Conservation (phyloP, 2,329 filamentous ascomycete species). For the Lecanicillium sp. region DNA sequence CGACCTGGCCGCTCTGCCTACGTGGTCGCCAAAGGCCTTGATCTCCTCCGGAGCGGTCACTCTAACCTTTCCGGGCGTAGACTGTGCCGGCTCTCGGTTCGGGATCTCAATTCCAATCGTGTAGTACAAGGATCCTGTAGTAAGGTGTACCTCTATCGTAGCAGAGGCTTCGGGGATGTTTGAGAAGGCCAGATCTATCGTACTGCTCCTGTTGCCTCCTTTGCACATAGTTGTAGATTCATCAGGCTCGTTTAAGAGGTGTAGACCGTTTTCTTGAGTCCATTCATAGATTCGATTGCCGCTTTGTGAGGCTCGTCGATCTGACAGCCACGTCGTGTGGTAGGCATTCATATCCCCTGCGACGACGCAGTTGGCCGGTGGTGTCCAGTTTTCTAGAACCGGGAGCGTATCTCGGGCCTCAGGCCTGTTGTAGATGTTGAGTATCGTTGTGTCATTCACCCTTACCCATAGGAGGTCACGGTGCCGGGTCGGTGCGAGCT, state of each 20-base stretch:
- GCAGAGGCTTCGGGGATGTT: conserved; percentile 1
- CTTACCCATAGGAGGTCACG: conserved; percentile 1
- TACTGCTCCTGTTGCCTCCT: not conserved
- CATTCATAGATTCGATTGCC: not conserved
- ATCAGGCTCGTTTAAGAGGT: conserved; percentile 1
- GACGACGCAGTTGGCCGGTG: not conserved
- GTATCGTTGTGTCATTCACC: not conserved
- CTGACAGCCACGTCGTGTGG: not conserved
- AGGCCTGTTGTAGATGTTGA: not conserved
- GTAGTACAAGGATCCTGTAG: no score
- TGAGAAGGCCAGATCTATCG: conserved; percentile 1
- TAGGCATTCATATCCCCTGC: no score
- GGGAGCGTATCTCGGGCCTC: not conserved
- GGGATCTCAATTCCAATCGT: conserved; percentile 2
- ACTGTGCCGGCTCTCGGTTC: not conserved
- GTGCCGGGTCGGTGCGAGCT: not conserved
- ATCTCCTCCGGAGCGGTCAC: not conserved
- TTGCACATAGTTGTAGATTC: not conserved
- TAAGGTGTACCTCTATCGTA: not conserved
- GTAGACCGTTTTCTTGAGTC: not conserved
- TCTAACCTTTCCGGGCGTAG: conserved; percentile 2
- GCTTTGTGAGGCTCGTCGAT: not conserved
- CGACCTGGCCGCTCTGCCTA: not conserved
- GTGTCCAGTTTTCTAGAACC: not conserved
- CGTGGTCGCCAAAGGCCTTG: not conserved